phyloP scores from a whole-genome alignment of 176 grass and related monocot genomes.

The Zea luxurians region DNA sequence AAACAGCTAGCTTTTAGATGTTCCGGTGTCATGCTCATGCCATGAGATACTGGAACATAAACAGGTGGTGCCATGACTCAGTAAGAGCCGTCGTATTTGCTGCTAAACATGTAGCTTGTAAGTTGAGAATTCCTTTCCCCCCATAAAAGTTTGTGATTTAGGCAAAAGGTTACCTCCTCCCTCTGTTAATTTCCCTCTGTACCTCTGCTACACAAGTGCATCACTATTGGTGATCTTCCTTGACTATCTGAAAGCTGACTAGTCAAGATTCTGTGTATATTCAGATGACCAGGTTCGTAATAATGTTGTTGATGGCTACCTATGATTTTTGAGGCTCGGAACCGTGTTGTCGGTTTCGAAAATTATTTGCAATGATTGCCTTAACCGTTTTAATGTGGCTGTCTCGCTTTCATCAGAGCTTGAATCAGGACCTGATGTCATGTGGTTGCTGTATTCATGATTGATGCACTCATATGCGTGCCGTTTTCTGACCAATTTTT shows the following conservation, averaged over 20 bases:
- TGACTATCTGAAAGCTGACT: slow-evolving; percentile 44
- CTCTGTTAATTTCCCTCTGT: slow-evolving; percentile 34
- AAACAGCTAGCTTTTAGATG: slow-evolving; percentile 36
- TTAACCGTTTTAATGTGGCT: slow-evolving; percentile 8
- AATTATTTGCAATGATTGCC: slow-evolving; percentile 20
- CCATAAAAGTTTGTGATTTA: slow-evolving; percentile 35
- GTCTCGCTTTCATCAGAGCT: slow-evolving; percentile 18
- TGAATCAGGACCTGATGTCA: background rate
- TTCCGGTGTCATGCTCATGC: slow-evolving; percentile 34
- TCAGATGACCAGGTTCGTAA: slow-evolving; percentile 29
- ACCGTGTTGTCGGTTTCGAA: background rate
- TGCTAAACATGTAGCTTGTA: slow-evolving; percentile 30
- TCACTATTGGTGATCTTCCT: slow-evolving; percentile 42
- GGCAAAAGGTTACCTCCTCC: slow-evolving; percentile 24
- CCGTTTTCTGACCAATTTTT: background rate
- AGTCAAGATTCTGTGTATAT: slow-evolving; percentile 41
- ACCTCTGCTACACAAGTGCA: background rate
- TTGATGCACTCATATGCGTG: background rate
- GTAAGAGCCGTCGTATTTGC: slow-evolving; percentile 23
- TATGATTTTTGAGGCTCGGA: slow-evolving; percentile 21
- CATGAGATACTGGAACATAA: slow-evolving; percentile 27
- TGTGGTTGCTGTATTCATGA: slow-evolving; percentile 12
- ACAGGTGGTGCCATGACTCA: slow-evolving; percentile 31
- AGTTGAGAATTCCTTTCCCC: slow-evolving; percentile 25
- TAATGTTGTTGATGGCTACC: slow-evolving; percentile 25